A percentile compares a stretch with the other conserved stretches of the same genome.
phyloP scores from a whole-genome alignment of 352 stramenopile genomes.

The Phytophthora sojae region DNA sequence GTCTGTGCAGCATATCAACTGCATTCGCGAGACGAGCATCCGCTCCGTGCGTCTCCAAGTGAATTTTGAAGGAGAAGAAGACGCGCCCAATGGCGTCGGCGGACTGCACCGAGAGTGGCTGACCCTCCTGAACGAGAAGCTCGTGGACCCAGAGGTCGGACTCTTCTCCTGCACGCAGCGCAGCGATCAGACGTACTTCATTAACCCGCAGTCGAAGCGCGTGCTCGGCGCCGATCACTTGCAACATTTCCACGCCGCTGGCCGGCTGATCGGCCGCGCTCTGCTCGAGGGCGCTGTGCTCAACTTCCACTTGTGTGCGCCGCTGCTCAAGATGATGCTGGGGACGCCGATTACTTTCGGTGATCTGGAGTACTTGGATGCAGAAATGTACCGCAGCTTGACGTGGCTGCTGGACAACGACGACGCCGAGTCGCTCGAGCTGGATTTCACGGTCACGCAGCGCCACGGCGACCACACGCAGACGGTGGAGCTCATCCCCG shows the following conservation, averaged over 20 bases:
- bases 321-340: conserved; percentile 98
- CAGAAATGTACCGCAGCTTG: conserved; percentile 65
- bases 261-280: conserved; percentile 64
- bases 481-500: conserved; percentile 63
- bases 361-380: conserved; percentile 92
- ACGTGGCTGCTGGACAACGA: conserved; percentile 72
- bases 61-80: conserved; percentile 67
- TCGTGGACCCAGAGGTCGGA: conserved; percentile 52
- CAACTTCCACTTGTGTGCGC: conserved; percentile 93
- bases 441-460: conserved; percentile 71
- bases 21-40: conserved; percentile 45
- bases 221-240: conserved; percentile 68
- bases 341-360: conserved; percentile 94
- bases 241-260: conserved; percentile 58
- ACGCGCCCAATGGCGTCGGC: conserved; percentile 22
- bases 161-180: conserved; percentile 67
- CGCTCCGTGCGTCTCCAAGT: conserved; percentile 59
- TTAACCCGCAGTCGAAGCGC: conserved; percentile 66
- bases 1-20: conserved; percentile 61
- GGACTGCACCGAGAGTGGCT: conserved; percentile 88
- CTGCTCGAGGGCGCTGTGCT: conserved; percentile 93
- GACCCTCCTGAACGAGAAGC: conserved; percentile 61
- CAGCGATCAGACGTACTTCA: conserved; percentile 63
- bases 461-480: conserved; percentile 22
- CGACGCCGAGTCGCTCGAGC: conserved; percentile 48